These are phyloP conservation scores for Aspergillus sp. DNA, from an alignment of 2,329 filamentous ascomycete genomes.

Conservation along the genomic window DNA sequence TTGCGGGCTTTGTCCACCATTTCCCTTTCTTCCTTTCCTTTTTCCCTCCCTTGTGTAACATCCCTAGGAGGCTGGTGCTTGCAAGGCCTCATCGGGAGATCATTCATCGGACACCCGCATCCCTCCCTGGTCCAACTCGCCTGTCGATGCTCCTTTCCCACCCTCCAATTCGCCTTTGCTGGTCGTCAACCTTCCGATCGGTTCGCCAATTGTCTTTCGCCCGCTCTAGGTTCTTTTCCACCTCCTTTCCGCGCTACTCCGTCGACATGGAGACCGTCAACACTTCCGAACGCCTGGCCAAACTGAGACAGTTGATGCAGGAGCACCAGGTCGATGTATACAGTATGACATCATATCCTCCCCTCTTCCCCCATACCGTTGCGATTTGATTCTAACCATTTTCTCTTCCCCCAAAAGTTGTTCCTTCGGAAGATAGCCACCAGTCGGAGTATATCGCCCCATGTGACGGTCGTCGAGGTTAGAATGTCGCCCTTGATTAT, in stretches of 20 bases:
- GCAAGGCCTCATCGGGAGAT: slow-evolving; percentile 10
- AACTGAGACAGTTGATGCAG: slow-evolving; percentile 82
- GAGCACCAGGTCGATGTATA: slow-evolving; percentile 87
- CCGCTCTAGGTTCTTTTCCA: slow-evolving; percentile 39
- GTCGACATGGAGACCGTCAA: slow-evolving; percentile 74
- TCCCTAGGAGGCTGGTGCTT: slow-evolving; percentile 8
- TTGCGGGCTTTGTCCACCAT: background rate
- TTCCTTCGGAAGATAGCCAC: slow-evolving; percentile 96
- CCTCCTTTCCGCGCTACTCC: slow-evolving; percentile 33
- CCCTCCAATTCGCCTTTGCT: slow-evolving; percentile 28
- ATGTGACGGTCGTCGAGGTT: slow-evolving; percentile 83
- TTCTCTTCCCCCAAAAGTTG: slow-evolving; percentile 59
- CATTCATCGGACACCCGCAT: slow-evolving; percentile 19
- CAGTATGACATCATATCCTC: slow-evolving; percentile 56
- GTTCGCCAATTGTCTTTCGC: slow-evolving; percentile 23
- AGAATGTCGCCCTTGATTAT: slow-evolving; percentile 18
- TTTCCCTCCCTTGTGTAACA: slow-evolving; percentile 11
- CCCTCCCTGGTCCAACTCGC: slow-evolving; percentile 6
- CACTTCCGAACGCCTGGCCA: slow-evolving; percentile 72
- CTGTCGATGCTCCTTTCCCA: slow-evolving; percentile 38
- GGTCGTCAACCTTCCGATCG: slow-evolving; percentile 30
- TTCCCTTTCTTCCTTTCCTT: background rate
- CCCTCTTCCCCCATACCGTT: slow-evolving; percentile 11
- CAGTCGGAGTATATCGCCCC: slow-evolving; percentile 97
- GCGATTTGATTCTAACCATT: slow-evolving; percentile 30